Conservation (phyloP, 148 eudicot species). For the Persicaria maculosa region DNA sequence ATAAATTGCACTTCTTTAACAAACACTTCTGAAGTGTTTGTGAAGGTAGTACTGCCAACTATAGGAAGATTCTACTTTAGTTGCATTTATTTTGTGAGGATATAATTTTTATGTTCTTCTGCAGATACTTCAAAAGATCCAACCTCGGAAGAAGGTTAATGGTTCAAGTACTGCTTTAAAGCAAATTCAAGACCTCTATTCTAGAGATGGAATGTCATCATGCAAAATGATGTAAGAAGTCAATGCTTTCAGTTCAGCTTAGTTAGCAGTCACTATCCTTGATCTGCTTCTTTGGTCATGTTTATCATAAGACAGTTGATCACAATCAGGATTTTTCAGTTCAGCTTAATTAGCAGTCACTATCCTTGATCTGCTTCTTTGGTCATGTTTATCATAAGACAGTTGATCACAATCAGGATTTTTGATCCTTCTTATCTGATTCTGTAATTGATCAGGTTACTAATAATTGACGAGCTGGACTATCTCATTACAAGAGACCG, state of each 20-base stretch:
- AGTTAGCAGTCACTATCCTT: neutral
- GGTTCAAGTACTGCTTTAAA: conserved; percentile 47
- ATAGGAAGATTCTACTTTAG: neutral
- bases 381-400: neutral
- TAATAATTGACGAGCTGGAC: conserved; percentile 82
- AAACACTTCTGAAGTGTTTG: conserved; percentile 64
- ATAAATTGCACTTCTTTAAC: conserved; percentile 78
- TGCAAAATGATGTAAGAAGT: conserved; percentile 65
- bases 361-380: neutral
- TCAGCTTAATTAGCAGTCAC: neutral
- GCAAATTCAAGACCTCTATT: conserved; percentile 49
- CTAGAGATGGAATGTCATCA: conserved; percentile 36
- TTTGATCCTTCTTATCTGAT: neutral
- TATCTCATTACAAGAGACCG: conserved; percentile 81
- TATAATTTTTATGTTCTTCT: conserved; percentile 11
- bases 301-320: neutral
- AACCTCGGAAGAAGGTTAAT: conserved; percentile 44
- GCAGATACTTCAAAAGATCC: conserved; percentile 57
- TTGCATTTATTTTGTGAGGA: conserved; percentile 7
- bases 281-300: neutral
- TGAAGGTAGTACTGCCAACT: conserved; percentile 48
- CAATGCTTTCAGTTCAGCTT: neutral
- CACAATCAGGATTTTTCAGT: neutral
- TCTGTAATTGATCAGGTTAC: conserved; percentile 36
- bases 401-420: neutral